These are phyloP conservation scores for Verbena officinalis DNA, from an alignment of 257 asterid genomes.

Conservation along the genomic window DNA sequence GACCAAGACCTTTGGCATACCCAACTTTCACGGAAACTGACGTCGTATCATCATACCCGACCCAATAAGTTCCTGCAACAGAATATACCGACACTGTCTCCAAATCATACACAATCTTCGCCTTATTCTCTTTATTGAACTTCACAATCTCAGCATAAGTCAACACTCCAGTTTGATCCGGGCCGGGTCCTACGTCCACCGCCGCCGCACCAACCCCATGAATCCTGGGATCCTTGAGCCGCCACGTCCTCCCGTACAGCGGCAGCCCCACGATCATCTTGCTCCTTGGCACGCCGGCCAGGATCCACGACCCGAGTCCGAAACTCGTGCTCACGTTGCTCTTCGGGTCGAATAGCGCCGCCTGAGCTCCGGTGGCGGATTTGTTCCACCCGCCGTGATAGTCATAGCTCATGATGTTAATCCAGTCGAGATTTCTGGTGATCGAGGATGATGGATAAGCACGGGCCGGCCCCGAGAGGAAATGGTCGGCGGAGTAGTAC, in stretches of 20 bases:
- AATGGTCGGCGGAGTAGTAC: slow-evolving; percentile 58
- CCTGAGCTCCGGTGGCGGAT: slow-evolving; percentile 67
- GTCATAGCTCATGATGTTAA: slow-evolving; percentile 78
- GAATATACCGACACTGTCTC: slow-evolving; percentile 65
- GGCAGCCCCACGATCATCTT: slow-evolving; percentile 67
- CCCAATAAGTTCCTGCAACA: slow-evolving; percentile 63
- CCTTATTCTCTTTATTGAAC: slow-evolving; percentile 50
- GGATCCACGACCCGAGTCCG: slow-evolving; percentile 64
- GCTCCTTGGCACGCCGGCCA: slow-evolving; percentile 44
- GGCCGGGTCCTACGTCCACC: slow-evolving; percentile 54
- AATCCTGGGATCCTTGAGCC: slow-evolving; percentile 41
- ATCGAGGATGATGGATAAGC: slow-evolving; percentile 62
- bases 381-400: slow-evolving; percentile 71
- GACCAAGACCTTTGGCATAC: slow-evolving; percentile 50
- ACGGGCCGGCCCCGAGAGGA: slow-evolving; percentile 41
- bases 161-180: slow-evolving; percentile 43
- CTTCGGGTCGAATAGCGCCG: slow-evolving; percentile 63
- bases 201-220: slow-evolving; percentile 63
- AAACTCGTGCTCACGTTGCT: slow-evolving; percentile 66
- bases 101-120: slow-evolving; percentile 54
- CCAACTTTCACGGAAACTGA: slow-evolving; percentile 44
- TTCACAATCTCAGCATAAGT: slow-evolving; percentile 57
- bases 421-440: slow-evolving; percentile 65
- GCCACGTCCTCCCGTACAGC: slow-evolving; percentile 65
- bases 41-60: slow-evolving; percentile 69